Base-by-base conservation (phyloP, 2,329 filamentous ascomycete genomes). In the Colletotrichum plurivorum region DNA sequence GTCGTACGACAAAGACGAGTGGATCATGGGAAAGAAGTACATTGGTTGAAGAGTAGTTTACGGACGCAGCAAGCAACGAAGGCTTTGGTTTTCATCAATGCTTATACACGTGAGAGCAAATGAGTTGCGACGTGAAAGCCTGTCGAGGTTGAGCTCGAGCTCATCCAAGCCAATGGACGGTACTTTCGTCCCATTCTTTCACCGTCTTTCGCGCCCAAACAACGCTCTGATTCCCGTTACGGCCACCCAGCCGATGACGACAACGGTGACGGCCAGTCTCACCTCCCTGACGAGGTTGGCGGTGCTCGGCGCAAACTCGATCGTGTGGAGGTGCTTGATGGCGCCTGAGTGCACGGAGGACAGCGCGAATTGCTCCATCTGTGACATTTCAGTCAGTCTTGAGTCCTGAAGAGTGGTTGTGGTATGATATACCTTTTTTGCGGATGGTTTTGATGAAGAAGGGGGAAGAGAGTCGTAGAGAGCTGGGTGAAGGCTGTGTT, bases 361-460 rank as follows among this genome's bases (percentile, higher is more conserved):
- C 20, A 69, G 43, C 12, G 55, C 67, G 22, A 69, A 69, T 8
- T 69, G 62, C 18, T 69, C 67, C 67, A 69, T 69, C 67, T 69
- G 2, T 6, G 6, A 5, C 1, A 1, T n/a, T 25, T 27, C 22
- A 41, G 3, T 25, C 7, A 27, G 6, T 43, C n/a, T n/a, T n/a
- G n/a, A n/a, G 22, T 25, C 5, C 22, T 4, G 22, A 25, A 25
- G 22, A 25, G 22, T 25, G 22, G 4, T 5, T 25, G 5, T 25
- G 5, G 22, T 25, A n/a, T 25, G 22, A 25, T 2, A 25, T 25
- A 25, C 65, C 6, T 20, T 49, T 54, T 5, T 16, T n/a, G n/a
- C n/a, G 3, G 12, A 12, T 13, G n/a, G 6, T 2, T 46, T 62
- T 48, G 36, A 54, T 39, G 46, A 27, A 43, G 43, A 13, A 27